A percentile compares a stretch with the other conserved stretches of the same genome.
Conservation (phyloP, 2,329 filamentous ascomycete species). For the Aureobasidium sp. region DNA sequence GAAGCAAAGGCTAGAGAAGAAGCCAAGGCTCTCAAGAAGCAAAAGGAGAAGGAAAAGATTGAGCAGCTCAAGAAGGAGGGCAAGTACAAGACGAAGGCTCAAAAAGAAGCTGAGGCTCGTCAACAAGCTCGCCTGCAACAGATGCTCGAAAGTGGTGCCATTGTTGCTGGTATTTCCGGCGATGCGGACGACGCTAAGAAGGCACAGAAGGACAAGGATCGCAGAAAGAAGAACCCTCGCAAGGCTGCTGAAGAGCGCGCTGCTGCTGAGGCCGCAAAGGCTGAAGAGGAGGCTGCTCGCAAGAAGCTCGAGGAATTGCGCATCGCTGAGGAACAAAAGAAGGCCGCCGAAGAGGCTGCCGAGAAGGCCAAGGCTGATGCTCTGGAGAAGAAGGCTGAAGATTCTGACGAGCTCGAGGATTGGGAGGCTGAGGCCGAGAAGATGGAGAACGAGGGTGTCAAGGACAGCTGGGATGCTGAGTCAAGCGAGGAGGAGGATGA, state of each 20-base stretch:
- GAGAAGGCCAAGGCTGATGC: constrained; percentile 63
- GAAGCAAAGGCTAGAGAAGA: constrained; percentile 67
- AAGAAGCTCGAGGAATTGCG: constrained; percentile 49
- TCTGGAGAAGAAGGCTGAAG: constrained; percentile 56
- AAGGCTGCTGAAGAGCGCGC: constrained; percentile 50
- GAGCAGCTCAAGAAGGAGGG: constrained; percentile 84
- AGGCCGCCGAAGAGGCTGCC: constrained; percentile 69
- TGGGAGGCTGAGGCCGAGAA: constrained; percentile 79
- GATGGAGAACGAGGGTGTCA: constrained; percentile 69
- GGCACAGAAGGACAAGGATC: constrained; percentile 65
- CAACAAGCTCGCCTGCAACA: constrained; percentile 76
- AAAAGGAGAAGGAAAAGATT: constrained; percentile 77
- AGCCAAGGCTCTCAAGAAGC: constrained; percentile 69
- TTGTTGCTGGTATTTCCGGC: constrained; percentile 49
- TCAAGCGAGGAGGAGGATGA: constrained; percentile 69
- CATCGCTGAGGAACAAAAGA: constrained; percentile 57
- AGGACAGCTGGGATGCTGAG: constrained; percentile 92
- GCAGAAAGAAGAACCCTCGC: constrained; percentile 66
- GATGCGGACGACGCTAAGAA: constrained; percentile 65
- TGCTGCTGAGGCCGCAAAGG: constrained; percentile 26
- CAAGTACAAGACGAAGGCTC: constrained; percentile 78
- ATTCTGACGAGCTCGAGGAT: constrained; percentile 64
- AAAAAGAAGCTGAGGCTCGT: constrained; percentile 72
- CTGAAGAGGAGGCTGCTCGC: constrained; percentile 47
- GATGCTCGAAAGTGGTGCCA: constrained; percentile 71